Base-by-base conservation (phyloP, 176 grass and related monocot genomes). In the Hordeum marinum region DNA sequence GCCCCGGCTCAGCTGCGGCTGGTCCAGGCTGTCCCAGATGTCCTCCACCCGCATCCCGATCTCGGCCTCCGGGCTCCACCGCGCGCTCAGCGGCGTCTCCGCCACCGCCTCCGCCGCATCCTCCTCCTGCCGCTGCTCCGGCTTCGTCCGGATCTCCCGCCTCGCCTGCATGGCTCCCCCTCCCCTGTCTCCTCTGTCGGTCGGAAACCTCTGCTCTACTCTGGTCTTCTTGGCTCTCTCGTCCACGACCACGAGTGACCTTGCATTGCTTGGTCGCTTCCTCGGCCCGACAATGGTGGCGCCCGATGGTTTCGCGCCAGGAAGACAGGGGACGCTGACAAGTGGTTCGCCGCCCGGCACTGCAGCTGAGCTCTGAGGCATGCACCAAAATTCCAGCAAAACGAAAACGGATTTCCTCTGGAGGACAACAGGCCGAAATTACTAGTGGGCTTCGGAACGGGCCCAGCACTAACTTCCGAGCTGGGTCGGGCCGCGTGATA, bases 51-150 rank as follows among this genome's bases (percentile, higher is more conserved):
- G 78, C 89, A 92, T 85, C 6, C 93, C 91, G 72, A 98, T 86
- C 91, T 98, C 96, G 78, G 96, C 93, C 90, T 98, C 93, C 63
- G 93, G 93, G 76, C 89, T 91, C 85, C 93, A 95, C 59, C 91
- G 61, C 69, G 85, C 89, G 89, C 89, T 90, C 20, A 84, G 52
- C 48, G 93, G 89, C 62, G 72, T 93, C 85, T 91, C 91, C 87
- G 67, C 41, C 50, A 52, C 15, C 63, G 14, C 48, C 5, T 24
- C 13, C 72, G 21, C 50, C 72, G 11, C 36, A 21, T 0, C 12
- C 32, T 2, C 34, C 2, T 54, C 65, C 9, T 26, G 64, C 32
- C 39, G 70, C 82, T 61, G 25, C 34, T 78, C 88, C 84, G 40
- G 26, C 46, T 50, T 77, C 75, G 88, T 90, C 45, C 84, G 80